phyloP scores from a whole-genome alignment of 495 filamentous ascomycete species.

The Aspergillus sclerotioniger region DNA sequence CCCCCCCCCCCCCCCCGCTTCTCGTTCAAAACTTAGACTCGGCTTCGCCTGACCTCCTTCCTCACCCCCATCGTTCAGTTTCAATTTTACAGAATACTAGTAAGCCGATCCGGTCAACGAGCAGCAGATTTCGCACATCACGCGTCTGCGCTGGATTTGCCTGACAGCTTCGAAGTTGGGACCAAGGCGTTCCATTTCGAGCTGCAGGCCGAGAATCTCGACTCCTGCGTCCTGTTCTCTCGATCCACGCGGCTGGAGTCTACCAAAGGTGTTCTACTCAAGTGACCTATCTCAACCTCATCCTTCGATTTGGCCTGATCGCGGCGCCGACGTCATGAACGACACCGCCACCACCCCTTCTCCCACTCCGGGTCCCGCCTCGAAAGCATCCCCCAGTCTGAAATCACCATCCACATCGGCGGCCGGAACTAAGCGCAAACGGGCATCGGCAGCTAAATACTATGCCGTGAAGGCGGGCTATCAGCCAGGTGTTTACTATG shows the following conservation, averaged over 20 bases:
- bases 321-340: slow-evolving; percentile 26
- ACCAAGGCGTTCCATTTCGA: slow-evolving; percentile 30
- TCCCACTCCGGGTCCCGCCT: slow-evolving; percentile 34
- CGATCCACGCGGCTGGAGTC: slow-evolving; percentile 10
- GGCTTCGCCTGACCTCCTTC: neutral
- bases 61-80: neutral
- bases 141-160: slow-evolving; percentile 20
- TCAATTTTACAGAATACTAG: neutral
- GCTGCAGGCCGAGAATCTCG: slow-evolving; percentile 27
- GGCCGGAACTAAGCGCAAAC: slow-evolving; percentile 64
- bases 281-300: neutral
- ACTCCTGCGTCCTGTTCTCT: slow-evolving; percentile 19
- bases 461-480: slow-evolving; percentile 82
- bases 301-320: neutral
- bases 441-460: slow-evolving; percentile 62
- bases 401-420: slow-evolving; percentile 37
- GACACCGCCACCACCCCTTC: slow-evolving; percentile 39
- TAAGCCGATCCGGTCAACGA: neutral
- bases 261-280: slow-evolving; percentile 1
- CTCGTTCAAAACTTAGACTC: neutral
- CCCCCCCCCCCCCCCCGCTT: neutral
- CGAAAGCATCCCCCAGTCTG: slow-evolving; percentile 29
- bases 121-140: slow-evolving; percentile 2
- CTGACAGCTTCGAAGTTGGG: slow-evolving; percentile 30
- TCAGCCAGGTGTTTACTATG: slow-evolving; percentile 82